Conservation (phyloP, 805 yeast species). For the fission yeast (Schizosaccharomyces pombe) region ASM294v3 CU329670.1:3189501-3190000, state of each 20-base stretch:
- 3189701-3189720: not conserved
- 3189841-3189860: too few relatives aligned
- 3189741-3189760: not conserved
- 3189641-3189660: conserved; percentile 17
- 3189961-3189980: conserved; percentile 10
- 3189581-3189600: not conserved
- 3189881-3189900: conserved; percentile 7
- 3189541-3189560: conserved; percentile 7
- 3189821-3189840: too few relatives aligned
- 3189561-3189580: not conserved
- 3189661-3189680: conserved; percentile 17
- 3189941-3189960: conserved; percentile 6
- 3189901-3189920: conserved; percentile 7
- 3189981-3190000: conserved; percentile 9
- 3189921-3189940: conserved; percentile 6
- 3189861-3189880: conserved; percentile 2
- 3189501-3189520: conserved; percentile 14
- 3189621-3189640: conserved; percentile 15
- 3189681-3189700: conserved; percentile 9
- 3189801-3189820: not conserved
- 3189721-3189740: not conserved
- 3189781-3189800: not conserved
- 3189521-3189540: conserved; percentile 2
- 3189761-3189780: not conserved
- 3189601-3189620: conserved; percentile 11